A percentile compares a stretch with the other conserved stretches of the same genome.
phyloP scores from a whole-genome alignment of 352 stramenopile species.

The Peronospora destructor region DNA sequence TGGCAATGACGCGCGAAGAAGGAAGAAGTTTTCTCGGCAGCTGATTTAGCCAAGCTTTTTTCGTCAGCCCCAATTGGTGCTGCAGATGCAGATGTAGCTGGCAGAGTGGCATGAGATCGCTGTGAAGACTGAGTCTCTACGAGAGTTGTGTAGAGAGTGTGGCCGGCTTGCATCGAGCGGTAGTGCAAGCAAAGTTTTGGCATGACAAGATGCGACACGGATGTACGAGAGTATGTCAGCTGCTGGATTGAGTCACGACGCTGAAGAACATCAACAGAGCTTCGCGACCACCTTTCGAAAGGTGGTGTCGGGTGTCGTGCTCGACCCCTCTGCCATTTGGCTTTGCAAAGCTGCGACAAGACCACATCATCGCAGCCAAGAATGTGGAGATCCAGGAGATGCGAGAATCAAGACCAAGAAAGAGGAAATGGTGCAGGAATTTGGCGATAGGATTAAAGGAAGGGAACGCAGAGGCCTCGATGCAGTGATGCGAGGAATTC shows the following conservation, averaged over 20 bases:
- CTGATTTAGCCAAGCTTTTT: conserved; percentile 83
- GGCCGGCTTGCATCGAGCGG: conserved; percentile 83
- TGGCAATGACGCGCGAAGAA: conserved; percentile 64
- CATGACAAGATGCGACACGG: conserved; percentile 93
- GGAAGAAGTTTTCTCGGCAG: conserved; percentile 59
- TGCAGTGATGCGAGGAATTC: conserved; percentile 82
- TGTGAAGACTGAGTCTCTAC: conserved; percentile 79
- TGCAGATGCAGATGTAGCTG: conserved; percentile 87
- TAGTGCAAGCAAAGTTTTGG: conserved; percentile 89
- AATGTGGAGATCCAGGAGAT: conserved; percentile 85
- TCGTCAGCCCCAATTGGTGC: conserved; percentile 71
- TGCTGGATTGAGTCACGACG: conserved; percentile 80
- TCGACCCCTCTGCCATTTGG: background rate
- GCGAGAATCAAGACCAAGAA: conserved; percentile 87
- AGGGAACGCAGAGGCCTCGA: conserved; percentile 79
- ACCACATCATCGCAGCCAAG: conserved; percentile 85
- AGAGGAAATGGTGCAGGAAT: conserved; percentile 92
- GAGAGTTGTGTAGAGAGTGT: no score
- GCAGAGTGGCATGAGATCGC: conserved; percentile 81
- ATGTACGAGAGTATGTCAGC: conserved; percentile 96
- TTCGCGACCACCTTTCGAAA: conserved; percentile 67
- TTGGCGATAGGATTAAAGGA: conserved; percentile 92
- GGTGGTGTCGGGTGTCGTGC: no score
- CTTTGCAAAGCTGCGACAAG: conserved; percentile 67
- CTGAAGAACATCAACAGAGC: conserved; percentile 90